Base-by-base conservation (phyloP, 202 grass and related monocot species). In the Carex sylvatica region DNA sequence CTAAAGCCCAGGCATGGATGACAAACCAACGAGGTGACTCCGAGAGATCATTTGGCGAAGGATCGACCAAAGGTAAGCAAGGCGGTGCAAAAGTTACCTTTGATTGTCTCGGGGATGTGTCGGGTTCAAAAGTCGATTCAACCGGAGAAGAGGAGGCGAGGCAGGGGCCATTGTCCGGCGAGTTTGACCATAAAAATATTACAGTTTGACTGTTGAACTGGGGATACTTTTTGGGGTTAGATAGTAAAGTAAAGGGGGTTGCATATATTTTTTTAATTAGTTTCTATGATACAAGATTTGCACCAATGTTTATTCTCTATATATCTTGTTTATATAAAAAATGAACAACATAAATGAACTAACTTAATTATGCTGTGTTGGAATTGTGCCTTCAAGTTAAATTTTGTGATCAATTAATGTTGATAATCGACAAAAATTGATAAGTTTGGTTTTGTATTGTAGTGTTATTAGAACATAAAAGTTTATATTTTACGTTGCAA, bases 81-180 rank as follows among this genome's bases (percentile, higher is more conserved):
- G 73, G 73, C 1, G 0, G 26, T 5, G 3, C 3, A 0, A 76
- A 56, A 56, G 51, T 88, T 65, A 62, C 86, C n/a, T 93, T 93
- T 62, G 91, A 93, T 63, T 91, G 91, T 78, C 91, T 93, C 26
- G 81, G 91, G n/a, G 88, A 69, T 40, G 65, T 13, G 6, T 12
- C 83, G 0, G 79, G 65, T 70, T n/a, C 60, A 1, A 90, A 80
- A 31, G 83, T 90, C 18, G 79, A 65, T 54, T 78, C 87, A 8
- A 77, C 55, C 78, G 65, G 65, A 74, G 88, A 93, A 68, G 81
- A 91, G n/a, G 88, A 85, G 2, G 86, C 58, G 84, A 91, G 22
- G 80, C 84, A 0, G 85, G 81, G 80, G 79, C 87, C 6, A 89
- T 89, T 61, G 74, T 44, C 63, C 87, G 82, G 75, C 87, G 51